Base-by-base conservation (phyloP, 2,329 filamentous ascomycete species). In the Pleurostoma richardsiae region DNA sequence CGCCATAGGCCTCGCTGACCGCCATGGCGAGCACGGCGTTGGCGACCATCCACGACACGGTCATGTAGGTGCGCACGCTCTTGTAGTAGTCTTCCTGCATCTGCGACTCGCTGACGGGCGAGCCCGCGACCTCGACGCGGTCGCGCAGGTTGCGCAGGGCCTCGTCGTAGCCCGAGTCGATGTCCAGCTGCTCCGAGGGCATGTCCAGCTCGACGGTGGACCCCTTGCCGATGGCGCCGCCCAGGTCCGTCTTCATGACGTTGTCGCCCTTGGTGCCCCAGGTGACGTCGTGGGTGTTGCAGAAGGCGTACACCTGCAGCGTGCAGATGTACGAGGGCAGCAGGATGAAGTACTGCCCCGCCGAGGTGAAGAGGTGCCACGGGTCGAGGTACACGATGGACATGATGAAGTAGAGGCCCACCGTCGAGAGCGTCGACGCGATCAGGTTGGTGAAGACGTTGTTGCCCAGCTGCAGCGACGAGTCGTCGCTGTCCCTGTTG, bases 241-340 rank as follows among this genome's bases (percentile, higher is more conserved):
- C 94, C 1, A 99, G 82, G 63, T 99, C 95, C 6, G 88, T 96
- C 66, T 89, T 86, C 59, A 94, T 85, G 33, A 95, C 83, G 66
- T 99, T 99, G 76, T 99, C 94, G 48, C 94, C 94, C 71, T 99
- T 99, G 41, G 94, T 99, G 40, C 94, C 94, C 94, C 94, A 99
- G 0, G 91, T 95, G 26, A 99, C 90, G 64, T 99, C 94, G 79
- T 99, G 94, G 0, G 92, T 95, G 72, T 99, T 99, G 75, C 94
- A 97, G 69, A 99, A 99, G 40, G 94, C 94, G 69, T 99, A 99
- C 26, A 97, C 90, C 67, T 99, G 94, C 3, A 99, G 78, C 0
- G 90, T 97, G 73, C 94, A 97, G 68, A 99, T 95, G 72, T 97
- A 99, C 38, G 79, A 85, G 0, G 94, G 94, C 33, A 99, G 76